Conservation (phyloP, 2,329 filamentous ascomycete species). For the Elsinoe arachidis region DNA sequence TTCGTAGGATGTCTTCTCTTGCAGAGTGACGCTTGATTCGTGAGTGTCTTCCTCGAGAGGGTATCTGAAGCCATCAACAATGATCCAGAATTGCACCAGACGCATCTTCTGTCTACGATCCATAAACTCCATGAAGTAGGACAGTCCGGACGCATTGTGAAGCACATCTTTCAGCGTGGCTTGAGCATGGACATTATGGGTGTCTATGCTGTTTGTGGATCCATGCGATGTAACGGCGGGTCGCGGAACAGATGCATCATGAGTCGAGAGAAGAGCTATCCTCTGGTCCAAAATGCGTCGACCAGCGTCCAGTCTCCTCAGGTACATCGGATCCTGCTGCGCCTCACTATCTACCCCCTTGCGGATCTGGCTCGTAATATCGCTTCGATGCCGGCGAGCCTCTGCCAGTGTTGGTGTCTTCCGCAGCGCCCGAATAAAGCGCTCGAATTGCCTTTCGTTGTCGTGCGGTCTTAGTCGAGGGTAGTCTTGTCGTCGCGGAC, state of each 20-base stretch:
- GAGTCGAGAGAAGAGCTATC: constrained; percentile 69
- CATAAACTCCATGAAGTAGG: constrained; percentile 99
- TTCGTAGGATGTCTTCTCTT: constrained; percentile 59
- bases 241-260: constrained; percentile 40
- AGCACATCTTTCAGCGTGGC: constrained; percentile 77
- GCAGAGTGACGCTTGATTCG: constrained; percentile 44
- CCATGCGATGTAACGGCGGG: constrained; percentile 33
- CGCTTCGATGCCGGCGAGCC: constrained; percentile 81
- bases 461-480: constrained; percentile 74
- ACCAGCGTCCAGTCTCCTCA: constrained; percentile 83
- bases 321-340: constrained; percentile 76
- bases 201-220: constrained; percentile 22
- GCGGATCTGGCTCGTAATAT: constrained; percentile 85
- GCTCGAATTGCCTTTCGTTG: constrained; percentile 86
- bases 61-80: constrained; percentile 92
- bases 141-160: constrained; percentile 79
- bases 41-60: constrained; percentile 80
- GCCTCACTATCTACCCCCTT: constrained; percentile 58
- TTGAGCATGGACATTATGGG: constrained; percentile 58
- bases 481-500: constrained; percentile 57
- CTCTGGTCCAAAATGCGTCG: constrained; percentile 85
- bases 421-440: constrained; percentile 81
- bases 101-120: constrained; percentile 80
- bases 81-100: constrained; percentile 94
- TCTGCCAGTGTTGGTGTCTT: constrained; percentile 88